Base-by-base conservation (phyloP, 768 basidiomycete genomes). In the Calocybe indica region DNA sequence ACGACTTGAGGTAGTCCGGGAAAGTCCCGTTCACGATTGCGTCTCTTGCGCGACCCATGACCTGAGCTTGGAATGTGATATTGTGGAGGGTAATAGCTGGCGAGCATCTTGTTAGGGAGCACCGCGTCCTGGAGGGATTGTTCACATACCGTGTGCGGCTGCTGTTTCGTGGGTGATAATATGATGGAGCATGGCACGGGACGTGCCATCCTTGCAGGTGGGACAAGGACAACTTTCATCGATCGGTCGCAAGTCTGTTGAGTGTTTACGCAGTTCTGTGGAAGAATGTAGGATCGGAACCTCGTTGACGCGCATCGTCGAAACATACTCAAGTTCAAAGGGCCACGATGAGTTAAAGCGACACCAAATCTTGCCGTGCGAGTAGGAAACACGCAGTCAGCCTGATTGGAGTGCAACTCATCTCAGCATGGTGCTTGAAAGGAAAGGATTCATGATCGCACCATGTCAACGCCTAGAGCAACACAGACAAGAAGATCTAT, bases 381-480 rank as follows among this genome's bases (percentile, higher is more conserved):
- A 1, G 92, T 95, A 31, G 92, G 92, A 57, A 92, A 94, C 8
- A 95, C 92, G 52, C 92, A 95, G 61, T 95, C 92, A 0, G 91
- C 91, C 89, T 90, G 50, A 42, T 7, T 45, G 44, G 36, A 11
- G 11, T 37, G n/a, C 36, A 37, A 4, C 11, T 2, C 11, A 11
- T 11, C 36, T 37, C 4, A 8, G 13, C 42, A 30, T 12, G 40
- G 52, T 6, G 51, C 15, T 7, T 22, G 13, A 31, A 33, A 36
- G 42, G 36, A 39, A 22, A 44, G 14, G n/a, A 31, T 11, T 39
- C 36, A 29, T 28, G 14, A 5, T 31, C 68, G 30, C 52, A 88
- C 91, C 90, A 95, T 94, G 58, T 95, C 92, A 30, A 94, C 77
- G 10, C 92, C 92, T n/a, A 95, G 71, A 5, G 92, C 92, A 14